Base-by-base conservation (phyloP, 1,284 basidiomycete species). In the Mycocalia duriaeana region DNA sequence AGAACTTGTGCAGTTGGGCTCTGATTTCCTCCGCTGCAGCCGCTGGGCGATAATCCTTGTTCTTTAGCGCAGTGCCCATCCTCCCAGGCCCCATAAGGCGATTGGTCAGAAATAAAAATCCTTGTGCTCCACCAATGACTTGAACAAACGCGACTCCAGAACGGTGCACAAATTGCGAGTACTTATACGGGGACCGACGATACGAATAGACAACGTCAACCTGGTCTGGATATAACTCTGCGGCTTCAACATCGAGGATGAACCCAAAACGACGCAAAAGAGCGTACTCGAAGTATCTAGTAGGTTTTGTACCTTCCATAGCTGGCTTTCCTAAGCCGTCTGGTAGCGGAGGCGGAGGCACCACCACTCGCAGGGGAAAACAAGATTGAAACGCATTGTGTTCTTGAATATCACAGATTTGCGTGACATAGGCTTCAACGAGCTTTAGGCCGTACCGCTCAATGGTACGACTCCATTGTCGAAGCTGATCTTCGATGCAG, bases 361-460 rank as follows among this genome's bases (percentile, higher is more conserved):
- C 59, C 0, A 78, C 79, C n/a, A 93, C 76, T 1, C 74, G 79
- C 44, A 94, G 76, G 2, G 89, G 89, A 61, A 85, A 91, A 56
- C 90, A 91, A 1, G 89, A 89, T 53, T 95, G 91, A 68, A 93
- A 95, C 0, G 90, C 84, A 60, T 91, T 94, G 55, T 84, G 84
- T 23, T 81, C 76, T 24, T 80, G 77, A 47, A 94, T 83, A 57
- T 93, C 90, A 62, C 82, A 79, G 60, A 91, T 91, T 61, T 93
- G 89, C 35, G 84, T 83, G 22, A 94, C 91, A 50, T 91, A 93
- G 0, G 90, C 90, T 63, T 98, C 95, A 41, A 98, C 90, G 7
- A 98, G 80, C 56, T 86, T 91, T 47, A 99, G 73, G 1, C 95
- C 95, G 55, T 94, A 94, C 40, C 87, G 79, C 57, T 97, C 94